phyloP scores from a whole-genome alignment of 352 stramenopile species.

The Phytophthora pini region DNA sequence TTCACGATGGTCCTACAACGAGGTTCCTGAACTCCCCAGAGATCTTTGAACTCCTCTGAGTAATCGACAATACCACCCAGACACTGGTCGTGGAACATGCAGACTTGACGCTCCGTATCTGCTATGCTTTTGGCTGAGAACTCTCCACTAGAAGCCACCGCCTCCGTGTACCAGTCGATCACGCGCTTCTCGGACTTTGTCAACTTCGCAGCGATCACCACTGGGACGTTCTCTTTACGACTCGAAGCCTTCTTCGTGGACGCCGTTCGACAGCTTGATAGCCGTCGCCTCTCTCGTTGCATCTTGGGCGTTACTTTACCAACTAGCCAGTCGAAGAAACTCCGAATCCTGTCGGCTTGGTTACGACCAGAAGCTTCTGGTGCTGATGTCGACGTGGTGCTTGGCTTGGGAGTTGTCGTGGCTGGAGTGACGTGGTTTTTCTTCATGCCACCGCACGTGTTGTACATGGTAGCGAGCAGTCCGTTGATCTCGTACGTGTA shows the following conservation, averaged over 20 bases:
- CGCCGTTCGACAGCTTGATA: slow-evolving; percentile 16
- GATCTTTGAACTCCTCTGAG: slow-evolving; percentile 47
- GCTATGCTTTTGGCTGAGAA: slow-evolving; percentile 31
- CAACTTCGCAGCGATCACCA: slow-evolving; percentile 38
- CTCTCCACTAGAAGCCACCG: slow-evolving; percentile 28
- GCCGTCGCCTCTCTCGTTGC: slow-evolving; percentile 13
- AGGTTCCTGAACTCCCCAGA: slow-evolving; percentile 41
- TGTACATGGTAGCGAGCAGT: slow-evolving; percentile 45
- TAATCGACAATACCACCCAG: slow-evolving; percentile 49
- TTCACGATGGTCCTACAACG: slow-evolving; percentile 51
- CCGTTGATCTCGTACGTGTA: slow-evolving; percentile 60
- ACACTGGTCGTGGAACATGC: slow-evolving; percentile 58
- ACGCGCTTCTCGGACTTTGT: slow-evolving; percentile 39
- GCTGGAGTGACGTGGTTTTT: neutral
- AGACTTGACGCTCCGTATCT: slow-evolving; percentile 57
- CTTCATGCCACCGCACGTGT: slow-evolving; percentile 22
- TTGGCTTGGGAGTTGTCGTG: neutral
- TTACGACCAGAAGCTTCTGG: neutral
- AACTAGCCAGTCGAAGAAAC: slow-evolving; percentile 29
- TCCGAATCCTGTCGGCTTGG: neutral
- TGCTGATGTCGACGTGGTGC: neutral
- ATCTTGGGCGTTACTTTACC: neutral
- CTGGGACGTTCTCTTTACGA: neutral
- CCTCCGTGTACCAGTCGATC: slow-evolving; percentile 44
- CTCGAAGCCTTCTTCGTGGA: neutral